Evolutionary conservation across 2,329 filamentous ascomycete genomes (phyloP), one percentile per base, ranked within the genome.

Genomic region (Stagonosporopsis vannaccii): DNA sequence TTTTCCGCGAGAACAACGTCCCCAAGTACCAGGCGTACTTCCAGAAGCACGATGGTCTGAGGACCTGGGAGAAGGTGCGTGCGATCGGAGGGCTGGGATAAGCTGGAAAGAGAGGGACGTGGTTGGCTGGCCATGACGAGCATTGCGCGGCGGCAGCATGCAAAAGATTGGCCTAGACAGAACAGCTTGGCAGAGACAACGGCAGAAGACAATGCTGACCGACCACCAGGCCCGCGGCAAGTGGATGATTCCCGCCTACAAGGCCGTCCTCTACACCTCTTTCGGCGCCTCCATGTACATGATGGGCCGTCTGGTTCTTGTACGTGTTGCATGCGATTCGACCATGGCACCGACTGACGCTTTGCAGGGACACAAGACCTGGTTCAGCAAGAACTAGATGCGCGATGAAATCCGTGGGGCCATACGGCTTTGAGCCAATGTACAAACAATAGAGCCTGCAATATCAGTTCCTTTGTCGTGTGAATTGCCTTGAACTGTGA

Each of bases 51-150:
- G 90, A 90, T 78, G 86, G 85, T 71, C 78, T 87, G 66, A 87
- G 90, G 71, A 78, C 91, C 76, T 93, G 90, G 90, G 82, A 85
- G 78, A 92, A 92, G 79, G 90, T 93, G 84, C 76, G 88, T 83
- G 26, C 23, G 25, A 53, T 49, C 9, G 46, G 36, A 35, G 30
- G 20, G 17, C 33, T 8, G 48, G 48, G 19, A 52, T 52, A 33
- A 58, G 48, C 49, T 49, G 49, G 43, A 49, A 51, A 32, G 32
- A 64, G 62, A 55, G 56, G 58, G 40, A 51, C 25, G 51, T 51
- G 48, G 26, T 51, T 47, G 41, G 45, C 22, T 41, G 30, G 40
- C n/a, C n/a, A 47, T 15, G 13, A 20, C 35, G 51, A 48, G 22
- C 45, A 22, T 36, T 28, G 36, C 32, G 51, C 47, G 35, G 51